A percentile compares a stretch with the other conserved stretches of the same genome.
These are phyloP conservation scores for Nannochloris sp. DNA, from an alignment of 139 green algal genomes.

Conservation along the genomic window DNA sequence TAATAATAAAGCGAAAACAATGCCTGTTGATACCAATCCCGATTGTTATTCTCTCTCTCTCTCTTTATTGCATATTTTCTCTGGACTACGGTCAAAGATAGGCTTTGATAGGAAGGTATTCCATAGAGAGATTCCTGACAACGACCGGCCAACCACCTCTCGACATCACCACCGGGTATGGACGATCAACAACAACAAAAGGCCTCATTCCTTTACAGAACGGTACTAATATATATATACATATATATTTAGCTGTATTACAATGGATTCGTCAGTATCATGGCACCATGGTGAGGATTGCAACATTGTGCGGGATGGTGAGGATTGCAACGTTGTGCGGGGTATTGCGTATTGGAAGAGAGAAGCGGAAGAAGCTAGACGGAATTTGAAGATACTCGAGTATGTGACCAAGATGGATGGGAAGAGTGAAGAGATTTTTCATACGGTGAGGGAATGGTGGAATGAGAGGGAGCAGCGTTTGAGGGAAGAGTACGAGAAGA, in stretches of 20 bases:
- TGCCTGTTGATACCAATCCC: too few species aligned
- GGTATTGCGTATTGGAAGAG: background rate
- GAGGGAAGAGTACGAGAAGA: slow-evolving; percentile 1
- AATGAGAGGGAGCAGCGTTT: background rate
- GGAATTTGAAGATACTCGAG: background rate
- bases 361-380: background rate
- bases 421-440: background rate
- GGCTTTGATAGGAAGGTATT: too few species aligned
- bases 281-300: background rate
- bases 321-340: background rate
- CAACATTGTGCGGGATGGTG: background rate
- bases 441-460: background rate
- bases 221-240: too few species aligned
- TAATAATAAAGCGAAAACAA: too few species aligned
- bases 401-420: background rate
- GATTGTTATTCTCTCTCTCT: too few species aligned
- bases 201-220: background rate
- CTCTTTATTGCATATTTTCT: too few species aligned
- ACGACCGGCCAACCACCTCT: background rate
- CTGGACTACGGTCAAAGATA: too few species aligned
- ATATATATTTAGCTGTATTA: too few species aligned
- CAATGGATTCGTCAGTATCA: too few species aligned
- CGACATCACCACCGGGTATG: background rate
- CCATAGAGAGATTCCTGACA: too few species aligned
- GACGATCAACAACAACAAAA: background rate